A percentile compares a stretch with the other conserved stretches of the same genome.
phyloP scores from a whole-genome alignment of 2,329 filamentous ascomycete species.

The Lachnellula occidentalis region DNA sequence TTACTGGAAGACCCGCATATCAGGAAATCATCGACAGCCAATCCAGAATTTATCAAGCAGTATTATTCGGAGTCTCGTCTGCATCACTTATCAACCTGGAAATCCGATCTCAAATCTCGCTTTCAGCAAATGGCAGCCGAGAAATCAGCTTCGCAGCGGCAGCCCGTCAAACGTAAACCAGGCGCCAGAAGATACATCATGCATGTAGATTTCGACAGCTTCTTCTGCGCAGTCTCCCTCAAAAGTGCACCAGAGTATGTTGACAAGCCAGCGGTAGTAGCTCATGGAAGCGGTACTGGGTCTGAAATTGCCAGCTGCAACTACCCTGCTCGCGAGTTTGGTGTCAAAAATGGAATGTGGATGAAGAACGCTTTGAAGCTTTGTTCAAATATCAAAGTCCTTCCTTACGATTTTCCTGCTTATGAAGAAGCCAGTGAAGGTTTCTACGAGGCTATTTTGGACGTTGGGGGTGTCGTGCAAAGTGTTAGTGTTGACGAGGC shows the following conservation, averaged over 20 bases:
- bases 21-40: slow-evolving; percentile 82
- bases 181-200: slow-evolving; percentile 76
- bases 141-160: slow-evolving; percentile 47
- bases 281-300: slow-evolving; percentile 76
- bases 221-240: slow-evolving; percentile 89
- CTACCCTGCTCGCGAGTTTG: slow-evolving; percentile 79
- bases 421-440: slow-evolving; percentile 86
- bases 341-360: slow-evolving; percentile 98
- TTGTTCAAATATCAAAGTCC: slow-evolving; percentile 77
- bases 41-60: slow-evolving; percentile 89
- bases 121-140: slow-evolving; percentile 77
- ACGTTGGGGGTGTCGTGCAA: slow-evolving; percentile 77
- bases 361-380: slow-evolving; percentile 84
- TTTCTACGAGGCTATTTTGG: slow-evolving; percentile 82
- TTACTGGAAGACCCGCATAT: slow-evolving; percentile 80
- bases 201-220: slow-evolving; percentile 97
- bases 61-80: slow-evolving; percentile 93
- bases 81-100: slow-evolving; percentile 95
- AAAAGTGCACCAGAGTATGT: slow-evolving; percentile 70
- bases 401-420: slow-evolving; percentile 93
- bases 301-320: slow-evolving; percentile 98
- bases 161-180: slow-evolving; percentile 44
- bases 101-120: slow-evolving; percentile 84
- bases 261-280: slow-evolving; percentile 80
- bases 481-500: slow-evolving; percentile 98